These are phyloP conservation scores for Dictyophora rubrovolvata DNA, from an alignment of 768 basidiomycete genomes.

Conservation along the genomic window DNA sequence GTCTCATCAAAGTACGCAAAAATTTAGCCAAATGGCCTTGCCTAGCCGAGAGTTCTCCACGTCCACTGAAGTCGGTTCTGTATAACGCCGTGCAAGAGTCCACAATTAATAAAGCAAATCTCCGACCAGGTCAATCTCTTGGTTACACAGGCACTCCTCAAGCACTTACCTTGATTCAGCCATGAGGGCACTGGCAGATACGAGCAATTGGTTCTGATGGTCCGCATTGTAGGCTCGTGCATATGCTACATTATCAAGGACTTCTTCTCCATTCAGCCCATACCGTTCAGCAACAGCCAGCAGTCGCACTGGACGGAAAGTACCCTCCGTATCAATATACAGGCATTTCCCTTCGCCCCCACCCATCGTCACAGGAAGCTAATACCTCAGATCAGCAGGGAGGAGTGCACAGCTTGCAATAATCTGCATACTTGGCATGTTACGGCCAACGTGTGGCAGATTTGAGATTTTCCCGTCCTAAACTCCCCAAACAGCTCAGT, in stretches of 20 bases:
- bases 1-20: constrained; percentile 79
- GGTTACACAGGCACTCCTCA: background rate
- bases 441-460: constrained; percentile 96
- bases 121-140: constrained; percentile 21
- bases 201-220: constrained; percentile 84
- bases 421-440: constrained; percentile 66
- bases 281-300: constrained; percentile 92
- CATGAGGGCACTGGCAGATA: constrained; percentile 96
- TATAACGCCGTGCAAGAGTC: constrained; percentile 96
- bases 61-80: constrained; percentile 89
- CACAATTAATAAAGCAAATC: constrained; percentile 92
- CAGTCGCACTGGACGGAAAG: constrained; percentile 92
- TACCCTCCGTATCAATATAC: constrained; percentile 98
- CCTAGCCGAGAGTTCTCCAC: constrained; percentile 89
- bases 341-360: constrained; percentile 98
- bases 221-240: constrained; percentile 98
- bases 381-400: background rate
- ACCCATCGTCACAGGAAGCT: constrained; percentile 91
- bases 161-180: constrained; percentile 78
- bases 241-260: constrained; percentile 96
- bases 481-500: constrained; percentile 99
- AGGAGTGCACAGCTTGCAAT: background rate
- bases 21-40: constrained; percentile 97
- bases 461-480: constrained; percentile 94
- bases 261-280: constrained; percentile 96